Percentiles rank a stretch among this genome's conserved stretches.
Evolutionary conservation across 306 rosid species (phyloP).

Genomic region (Cucurbita pepo): DNA sequence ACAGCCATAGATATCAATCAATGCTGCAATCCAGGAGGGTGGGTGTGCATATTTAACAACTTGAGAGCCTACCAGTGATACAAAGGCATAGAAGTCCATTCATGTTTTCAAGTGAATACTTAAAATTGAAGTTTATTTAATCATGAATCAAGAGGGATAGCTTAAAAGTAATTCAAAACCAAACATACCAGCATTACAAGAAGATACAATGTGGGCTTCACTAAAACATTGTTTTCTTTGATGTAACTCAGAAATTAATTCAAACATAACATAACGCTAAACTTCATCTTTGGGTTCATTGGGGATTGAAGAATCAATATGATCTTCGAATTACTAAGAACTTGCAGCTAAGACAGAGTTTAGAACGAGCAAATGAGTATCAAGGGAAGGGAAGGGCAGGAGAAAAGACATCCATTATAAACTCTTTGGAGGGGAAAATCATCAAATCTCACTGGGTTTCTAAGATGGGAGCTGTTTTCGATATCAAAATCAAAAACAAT

Average conservation of each 20-base stretch:
- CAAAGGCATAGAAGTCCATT: background rate
- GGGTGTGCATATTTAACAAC: background rate
- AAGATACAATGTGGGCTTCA: constrained; percentile 1
- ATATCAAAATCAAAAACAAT: background rate
- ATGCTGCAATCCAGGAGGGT: background rate
- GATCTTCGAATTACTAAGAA: background rate
- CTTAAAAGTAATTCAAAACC: background rate
- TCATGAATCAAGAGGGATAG: background rate
- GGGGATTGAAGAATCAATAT: background rate
- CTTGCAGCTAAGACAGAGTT: background rate
- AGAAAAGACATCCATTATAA: background rate
- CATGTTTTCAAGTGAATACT: background rate
- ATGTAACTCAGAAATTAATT: background rate
- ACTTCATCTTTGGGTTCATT: background rate
- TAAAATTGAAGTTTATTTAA: background rate
- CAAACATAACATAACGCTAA: background rate
- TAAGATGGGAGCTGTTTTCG: background rate
- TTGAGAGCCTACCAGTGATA: background rate
- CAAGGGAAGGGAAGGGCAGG: background rate
- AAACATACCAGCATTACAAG: background rate
- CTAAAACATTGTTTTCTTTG: background rate
- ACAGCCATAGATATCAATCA: background rate
- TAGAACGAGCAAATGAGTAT: background rate
- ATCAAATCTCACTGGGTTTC: background rate
- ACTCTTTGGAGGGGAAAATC: background rate